Percentiles rank a stretch among this genome's conserved stretches.
Evolutionary conservation across 2,329 filamentous ascomycete genomes (phyloP).

Genomic region (Fonsecaea pugnacius): DNA sequence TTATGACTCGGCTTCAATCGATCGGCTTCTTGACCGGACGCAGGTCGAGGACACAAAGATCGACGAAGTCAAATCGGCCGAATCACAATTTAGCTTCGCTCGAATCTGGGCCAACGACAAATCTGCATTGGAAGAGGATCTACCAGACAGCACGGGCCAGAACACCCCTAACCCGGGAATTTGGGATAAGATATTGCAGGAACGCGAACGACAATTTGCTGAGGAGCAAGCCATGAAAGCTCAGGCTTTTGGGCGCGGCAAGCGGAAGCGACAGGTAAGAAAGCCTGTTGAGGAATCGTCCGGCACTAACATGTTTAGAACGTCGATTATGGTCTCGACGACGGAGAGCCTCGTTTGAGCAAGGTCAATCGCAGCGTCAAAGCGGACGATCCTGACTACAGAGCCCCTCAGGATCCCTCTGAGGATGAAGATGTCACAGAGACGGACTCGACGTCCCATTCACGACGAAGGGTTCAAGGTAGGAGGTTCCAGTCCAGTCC

Average conservation of each 20-base stretch:
- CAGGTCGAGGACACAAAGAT: conserved; percentile 73
- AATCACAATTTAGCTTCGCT: conserved; percentile 86
- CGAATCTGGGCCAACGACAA: conserved; percentile 89
- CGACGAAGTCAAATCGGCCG: conserved; percentile 67
- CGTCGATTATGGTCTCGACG: conserved; percentile 34
- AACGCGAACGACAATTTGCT: conserved; percentile 79
- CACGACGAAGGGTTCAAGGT: conserved; percentile 31
- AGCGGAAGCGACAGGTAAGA: conserved; percentile 68
- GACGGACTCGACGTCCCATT: conserved; percentile 35
- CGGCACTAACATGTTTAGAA: conserved; percentile 26
- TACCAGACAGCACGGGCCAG: conserved; percentile 57
- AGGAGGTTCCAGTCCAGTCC: conserved; percentile 16
- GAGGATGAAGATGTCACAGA: conserved; percentile 43
- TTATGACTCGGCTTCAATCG: conserved; percentile 82
- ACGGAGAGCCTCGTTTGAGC: conserved; percentile 5
- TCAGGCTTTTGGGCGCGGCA: conserved; percentile 82
- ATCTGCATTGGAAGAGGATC: conserved; percentile 66
- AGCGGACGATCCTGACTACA: conserved; percentile 37
- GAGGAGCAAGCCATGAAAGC: conserved; percentile 69
- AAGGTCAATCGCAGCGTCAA: conserved; percentile 12
- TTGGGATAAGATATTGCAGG: conserved; percentile 87
- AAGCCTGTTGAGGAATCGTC: not conserved
- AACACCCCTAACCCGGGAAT: conserved; percentile 62
- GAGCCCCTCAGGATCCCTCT: conserved; percentile 57
- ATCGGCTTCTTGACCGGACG: conserved; percentile 85